Evolutionary conservation across 441 rosid species (phyloP), one percentile per base, ranked within the genome.

Genomic region (Croton laevigatus): DNA sequence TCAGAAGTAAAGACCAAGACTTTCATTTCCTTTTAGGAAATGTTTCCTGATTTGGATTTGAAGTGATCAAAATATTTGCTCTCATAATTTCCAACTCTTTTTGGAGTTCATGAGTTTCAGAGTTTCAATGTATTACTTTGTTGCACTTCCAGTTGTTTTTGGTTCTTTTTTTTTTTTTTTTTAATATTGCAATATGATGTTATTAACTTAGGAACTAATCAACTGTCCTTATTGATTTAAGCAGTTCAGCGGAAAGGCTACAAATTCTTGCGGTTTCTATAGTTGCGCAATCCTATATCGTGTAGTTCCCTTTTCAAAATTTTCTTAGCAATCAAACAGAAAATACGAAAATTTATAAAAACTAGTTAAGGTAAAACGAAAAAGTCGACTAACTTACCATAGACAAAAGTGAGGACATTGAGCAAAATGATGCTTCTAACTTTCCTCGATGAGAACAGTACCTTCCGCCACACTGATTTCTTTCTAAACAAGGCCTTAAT

Each of bases 391-490:
- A 54, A 65, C 77, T 37, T 77, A 84, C 91, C 91, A 72, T 78
- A 85, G 52, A 90, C 77, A 66, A 84, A 37, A 53, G 96, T 73
- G 66, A 84, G 65, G 65, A 75, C 79, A 67, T 87, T 89, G 71
- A 87, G 90, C 76, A 87, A 68, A 63, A 83, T 16, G 66, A 89
- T 75, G 75, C 91, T 84, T 80, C 84, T 77, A 20, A 82, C 75
- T 78, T 81, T 87, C 65, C 51, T 76, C 0, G 94, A 87, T 3
- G 80, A 72, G 70, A 75, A 81, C 75, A 76, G 51, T 32, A 84
- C 70, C 80, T 81, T 83, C 70, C 79, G 66, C 86, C 85, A 74
- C 36, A 59, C 66, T 9, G 79, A 77, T 70, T 75, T 62, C 76
- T 69, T 83, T 66, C 76, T 79, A 61, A 69, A 79, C 75, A 73